Evolutionary conservation across 305 asterid genomes (phyloP).

Genomic region (Fraxinus floribunda): DNA sequence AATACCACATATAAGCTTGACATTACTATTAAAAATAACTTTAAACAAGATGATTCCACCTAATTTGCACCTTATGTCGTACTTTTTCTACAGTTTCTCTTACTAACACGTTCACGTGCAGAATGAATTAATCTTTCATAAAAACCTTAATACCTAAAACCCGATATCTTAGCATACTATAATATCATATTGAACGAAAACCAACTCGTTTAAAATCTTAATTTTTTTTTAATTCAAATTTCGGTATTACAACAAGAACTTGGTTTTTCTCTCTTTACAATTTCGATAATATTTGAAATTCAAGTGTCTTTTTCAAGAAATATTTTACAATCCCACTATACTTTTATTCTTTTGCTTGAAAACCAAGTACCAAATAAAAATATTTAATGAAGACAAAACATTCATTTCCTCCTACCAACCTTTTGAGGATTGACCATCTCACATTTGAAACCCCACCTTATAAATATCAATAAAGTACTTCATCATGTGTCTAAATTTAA

Average conservation of each 20-base stretch:
- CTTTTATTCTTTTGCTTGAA: conserved; percentile 48
- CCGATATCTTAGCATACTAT: not conserved
- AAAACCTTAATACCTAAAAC: not conserved
- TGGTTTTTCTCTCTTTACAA: not conserved
- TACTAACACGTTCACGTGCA: not conserved
- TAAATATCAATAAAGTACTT: conserved; percentile 22
- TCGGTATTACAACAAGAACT: not conserved
- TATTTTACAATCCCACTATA: conserved; percentile 40
- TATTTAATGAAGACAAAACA: conserved; percentile 43
- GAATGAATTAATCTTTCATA: not conserved
- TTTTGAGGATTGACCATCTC: conserved; percentile 5
- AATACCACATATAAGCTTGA: not conserved
- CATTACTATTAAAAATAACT: not conserved
- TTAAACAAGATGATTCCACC: not conserved
- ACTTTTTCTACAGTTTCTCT: not conserved
- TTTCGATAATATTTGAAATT: conserved; percentile 31
- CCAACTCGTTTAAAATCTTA: not conserved
- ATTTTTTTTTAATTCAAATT: not conserved
- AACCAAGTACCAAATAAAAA: conserved; percentile 35
- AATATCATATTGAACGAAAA: not conserved
- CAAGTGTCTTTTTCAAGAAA: conserved; percentile 32
- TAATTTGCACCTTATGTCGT: not conserved
- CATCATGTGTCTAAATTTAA: conserved; percentile 21
- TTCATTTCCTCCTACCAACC: conserved; percentile 51
- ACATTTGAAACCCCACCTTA: conserved; percentile 25